Evolutionary conservation across 2,329 filamentous ascomycete genomes (phyloP).

Genomic region (Aspergillus neotritici): DNA sequence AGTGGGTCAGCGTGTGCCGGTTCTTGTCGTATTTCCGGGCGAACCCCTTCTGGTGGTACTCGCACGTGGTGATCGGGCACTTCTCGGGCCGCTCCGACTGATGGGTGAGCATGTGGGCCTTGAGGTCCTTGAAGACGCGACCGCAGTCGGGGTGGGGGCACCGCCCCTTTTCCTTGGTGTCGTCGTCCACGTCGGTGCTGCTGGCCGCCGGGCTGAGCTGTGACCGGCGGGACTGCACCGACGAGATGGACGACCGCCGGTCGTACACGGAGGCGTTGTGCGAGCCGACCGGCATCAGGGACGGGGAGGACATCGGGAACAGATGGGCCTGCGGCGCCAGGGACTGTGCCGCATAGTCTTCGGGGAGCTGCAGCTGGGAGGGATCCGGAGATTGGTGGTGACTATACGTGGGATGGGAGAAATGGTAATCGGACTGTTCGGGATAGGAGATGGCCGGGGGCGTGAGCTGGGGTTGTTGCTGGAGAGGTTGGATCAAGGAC

Average conservation of each 20-base stretch:
- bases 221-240: conserved; percentile 61
- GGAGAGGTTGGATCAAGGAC: conserved; percentile 51
- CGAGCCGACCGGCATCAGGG: conserved; percentile 55
- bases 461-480: conserved; percentile 24
- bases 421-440: conserved; percentile 27
- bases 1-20: conserved; percentile 86
- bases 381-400: conserved; percentile 31
- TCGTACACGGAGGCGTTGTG: conserved; percentile 45
- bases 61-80: conserved; percentile 85
- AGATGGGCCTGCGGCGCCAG: conserved; percentile 21
- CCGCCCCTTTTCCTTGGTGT: conserved; percentile 58
- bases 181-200: conserved; percentile 57
- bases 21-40: conserved; percentile 97
- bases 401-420: conserved; percentile 24
- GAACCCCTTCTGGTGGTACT: conserved; percentile 89
- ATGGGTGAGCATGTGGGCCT: conserved; percentile 92
- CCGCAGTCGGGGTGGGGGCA: conserved; percentile 82
- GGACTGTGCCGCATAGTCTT: conserved; percentile 23
- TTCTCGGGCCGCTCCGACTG: conserved; percentile 88
- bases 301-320: conserved; percentile 52
- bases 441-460: conserved; percentile 30
- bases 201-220: conserved; percentile 56
- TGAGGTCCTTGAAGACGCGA: conserved; percentile 81
- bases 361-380: conserved; percentile 29
- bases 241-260: conserved; percentile 64